Evolutionary conservation across 176 grass and related monocot species (phyloP), one percentile per base, ranked within the genome.

Genomic region (Ananas comosus): DNA sequence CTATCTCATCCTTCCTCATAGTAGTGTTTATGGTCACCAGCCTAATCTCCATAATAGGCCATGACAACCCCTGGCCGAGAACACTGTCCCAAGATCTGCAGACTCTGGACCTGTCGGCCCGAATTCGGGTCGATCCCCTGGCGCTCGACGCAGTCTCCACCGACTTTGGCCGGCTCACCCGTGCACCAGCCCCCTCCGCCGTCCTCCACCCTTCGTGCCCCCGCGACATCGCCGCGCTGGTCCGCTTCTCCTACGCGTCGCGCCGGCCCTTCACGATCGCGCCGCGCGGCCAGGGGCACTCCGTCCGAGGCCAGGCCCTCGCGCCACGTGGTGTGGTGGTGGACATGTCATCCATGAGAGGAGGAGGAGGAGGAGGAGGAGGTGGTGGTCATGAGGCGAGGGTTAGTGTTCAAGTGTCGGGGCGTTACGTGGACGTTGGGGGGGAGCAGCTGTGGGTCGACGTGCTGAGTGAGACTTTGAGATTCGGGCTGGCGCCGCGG

Each of bases 371-470:
- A 3, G 50, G 51, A 52, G 12, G 49, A 52, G 11, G 7, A 25
- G 21, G 9, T 7, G 29, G 9, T 21, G 49, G 14, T 29, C 23
- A 5, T 52, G 2, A 23, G 9, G 25, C 77, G 19, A 66, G 75
- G 3, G 66, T 88, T 50, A 14, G 14, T 28, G 89, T 82, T 1
- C 73, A 54, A 0, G 74, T 25, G 1, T 48, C 67, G 2, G 68
- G 74, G 0, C 22, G 57, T 0, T 94, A 80, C 79, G 25, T 84
- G 3, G 91, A 94, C 66, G 86, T 72, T 9, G 86, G 86, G n/a
- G 90, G 86, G n/a, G 91, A 95, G 64, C 91, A 95, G 76, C 63
- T 85, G 1, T 95, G 91, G 91, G 72, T 85, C 11, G 63, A 90
- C 82, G 83, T 95, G 65, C 79, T 95, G 71, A 51, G 23, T 54